Evolutionary conservation across 768 basidiomycete species (phyloP).

Genomic region (Krasilnikovozyma curviuscula): DNA sequence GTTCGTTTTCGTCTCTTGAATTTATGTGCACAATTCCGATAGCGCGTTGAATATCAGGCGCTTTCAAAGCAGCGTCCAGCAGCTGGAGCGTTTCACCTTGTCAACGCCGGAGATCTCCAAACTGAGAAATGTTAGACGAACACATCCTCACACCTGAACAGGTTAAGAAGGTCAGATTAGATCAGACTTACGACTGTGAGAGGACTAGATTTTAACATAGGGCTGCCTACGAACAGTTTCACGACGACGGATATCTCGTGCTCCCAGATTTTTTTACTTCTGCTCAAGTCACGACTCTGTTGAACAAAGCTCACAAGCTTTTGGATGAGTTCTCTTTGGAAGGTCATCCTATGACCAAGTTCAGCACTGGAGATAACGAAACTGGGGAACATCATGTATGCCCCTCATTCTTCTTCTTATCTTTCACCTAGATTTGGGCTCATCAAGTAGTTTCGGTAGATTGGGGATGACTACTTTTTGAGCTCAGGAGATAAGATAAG

Average conservation of each 20-base stretch:
- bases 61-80: too few relatives aligned
- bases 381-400: not conserved
- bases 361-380: conserved; percentile 44
- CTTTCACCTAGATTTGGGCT: not conserved
- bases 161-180: not conserved
- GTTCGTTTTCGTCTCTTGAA: too few relatives aligned
- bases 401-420: not conserved
- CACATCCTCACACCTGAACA: conserved; percentile 3
- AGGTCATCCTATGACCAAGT: conserved; percentile 72
- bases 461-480: conserved; percentile 87
- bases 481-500: conserved; percentile 76
- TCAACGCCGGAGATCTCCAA: too few relatives aligned
- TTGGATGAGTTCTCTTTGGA: conserved; percentile 58
- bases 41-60: too few relatives aligned
- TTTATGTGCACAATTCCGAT: too few relatives aligned
- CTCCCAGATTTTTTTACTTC: conserved; percentile 49
- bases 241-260: conserved; percentile 39
- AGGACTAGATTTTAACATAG: not conserved
- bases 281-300: conserved; percentile 42
- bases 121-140: too few relatives aligned
- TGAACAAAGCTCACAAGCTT: conserved; percentile 51
- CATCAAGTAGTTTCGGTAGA: conserved; percentile 23
- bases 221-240: conserved; percentile 4
- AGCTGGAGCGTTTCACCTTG: too few relatives aligned
- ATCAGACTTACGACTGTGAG: not conserved